These are phyloP conservation scores for Neurospora pannonica DNA, from an alignment of 495 filamentous ascomycete species.

Conservation along the genomic window DNA sequence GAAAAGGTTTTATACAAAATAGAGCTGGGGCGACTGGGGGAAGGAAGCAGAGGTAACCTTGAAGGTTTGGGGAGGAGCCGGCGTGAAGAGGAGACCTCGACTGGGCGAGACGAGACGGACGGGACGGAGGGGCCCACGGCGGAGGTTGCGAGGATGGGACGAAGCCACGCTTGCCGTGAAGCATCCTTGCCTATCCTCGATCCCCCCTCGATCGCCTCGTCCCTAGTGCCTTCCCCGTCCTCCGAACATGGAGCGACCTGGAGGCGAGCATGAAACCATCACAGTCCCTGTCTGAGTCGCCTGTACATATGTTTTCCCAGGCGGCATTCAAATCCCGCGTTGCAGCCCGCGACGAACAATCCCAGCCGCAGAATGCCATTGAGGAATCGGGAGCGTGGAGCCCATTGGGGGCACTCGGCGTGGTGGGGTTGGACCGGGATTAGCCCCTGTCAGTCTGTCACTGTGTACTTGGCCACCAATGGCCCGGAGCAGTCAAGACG, in stretches of 20 bases:
- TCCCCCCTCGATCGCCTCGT: not conserved
- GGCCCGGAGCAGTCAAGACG: not conserved
- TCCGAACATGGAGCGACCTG: not conserved
- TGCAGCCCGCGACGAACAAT: not conserved
- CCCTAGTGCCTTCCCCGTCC: not conserved
- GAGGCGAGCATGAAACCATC: not conserved
- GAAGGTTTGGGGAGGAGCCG: not conserved
- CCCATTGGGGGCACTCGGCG: not conserved
- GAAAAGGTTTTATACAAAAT: not conserved
- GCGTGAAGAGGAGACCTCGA: not conserved
- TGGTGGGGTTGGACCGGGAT: not conserved
- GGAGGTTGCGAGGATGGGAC: not conserved
- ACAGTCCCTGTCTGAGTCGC: not conserved
- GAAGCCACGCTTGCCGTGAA: not conserved
- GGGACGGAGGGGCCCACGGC: not conserved
- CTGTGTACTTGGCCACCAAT: not conserved
- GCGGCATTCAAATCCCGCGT: not conserved
- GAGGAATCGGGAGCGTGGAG: not conserved
- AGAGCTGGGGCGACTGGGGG: not conserved
- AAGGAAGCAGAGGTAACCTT: conserved; percentile 1
- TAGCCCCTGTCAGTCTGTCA: not conserved
- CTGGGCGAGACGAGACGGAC: conserved; percentile 2
- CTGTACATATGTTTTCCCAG: not conserved
- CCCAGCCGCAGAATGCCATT: not conserved
- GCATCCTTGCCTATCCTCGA: not conserved